Percentiles rank a stretch among this genome's conserved stretches.
Evolutionary conservation across 345 rosid species (phyloP).

Genomic region (Clausena lansium): DNA sequence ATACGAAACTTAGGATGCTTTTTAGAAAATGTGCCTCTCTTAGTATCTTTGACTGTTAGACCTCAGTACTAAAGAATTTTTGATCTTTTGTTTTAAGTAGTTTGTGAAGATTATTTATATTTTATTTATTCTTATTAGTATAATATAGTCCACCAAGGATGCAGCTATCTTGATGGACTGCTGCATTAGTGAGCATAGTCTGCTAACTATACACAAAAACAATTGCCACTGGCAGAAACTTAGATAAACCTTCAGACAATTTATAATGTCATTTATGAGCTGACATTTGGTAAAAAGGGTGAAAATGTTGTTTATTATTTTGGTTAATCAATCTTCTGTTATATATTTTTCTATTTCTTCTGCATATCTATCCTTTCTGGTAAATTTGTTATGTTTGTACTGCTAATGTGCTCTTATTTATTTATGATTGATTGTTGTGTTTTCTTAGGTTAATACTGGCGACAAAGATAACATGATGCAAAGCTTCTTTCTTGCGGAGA

Average conservation of each 20-base stretch:
- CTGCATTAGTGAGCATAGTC: neutral
- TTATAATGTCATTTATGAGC: neutral
- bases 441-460: constrained; percentile 73
- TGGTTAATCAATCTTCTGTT: neutral
- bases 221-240: neutral
- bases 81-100: neutral
- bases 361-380: neutral
- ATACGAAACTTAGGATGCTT: neutral
- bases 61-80: neutral
- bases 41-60: neutral
- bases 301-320: neutral
- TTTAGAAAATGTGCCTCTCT: neutral
- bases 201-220: too few species aligned
- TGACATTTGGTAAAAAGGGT: neutral
- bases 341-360: neutral
- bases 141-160: neutral
- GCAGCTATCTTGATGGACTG: neutral
- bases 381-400: neutral
- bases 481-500: constrained; percentile 97
- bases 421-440: neutral
- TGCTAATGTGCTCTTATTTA: neutral
- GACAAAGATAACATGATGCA: constrained; percentile 95
- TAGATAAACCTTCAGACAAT: neutral
- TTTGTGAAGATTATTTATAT: neutral
- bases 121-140: neutral